Conservation (phyloP, 1,284 basidiomycete genomes). For the Rhodotorula sp. region DNA sequence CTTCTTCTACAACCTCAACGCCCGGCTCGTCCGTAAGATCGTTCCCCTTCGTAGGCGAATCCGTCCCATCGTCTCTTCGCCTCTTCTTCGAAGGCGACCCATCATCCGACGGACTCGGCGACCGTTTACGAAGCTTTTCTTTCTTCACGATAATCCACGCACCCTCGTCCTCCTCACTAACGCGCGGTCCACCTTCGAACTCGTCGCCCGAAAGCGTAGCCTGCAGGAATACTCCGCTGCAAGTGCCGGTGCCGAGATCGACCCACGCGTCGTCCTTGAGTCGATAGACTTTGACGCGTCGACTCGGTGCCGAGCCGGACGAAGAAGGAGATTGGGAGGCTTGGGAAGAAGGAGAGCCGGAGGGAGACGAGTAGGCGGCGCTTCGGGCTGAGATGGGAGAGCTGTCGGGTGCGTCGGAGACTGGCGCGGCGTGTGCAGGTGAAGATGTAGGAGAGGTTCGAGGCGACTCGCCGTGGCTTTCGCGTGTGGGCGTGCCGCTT, state of each 20-base stretch:
- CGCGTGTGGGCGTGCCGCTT: neutral
- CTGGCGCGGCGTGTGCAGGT: neutral
- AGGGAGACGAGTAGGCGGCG: constrained; percentile 3
- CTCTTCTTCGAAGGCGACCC: neutral
- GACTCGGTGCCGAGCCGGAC: neutral
- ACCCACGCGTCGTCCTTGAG: constrained; percentile 83
- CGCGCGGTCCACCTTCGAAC: neutral
- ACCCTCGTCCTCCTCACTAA: constrained; percentile 20
- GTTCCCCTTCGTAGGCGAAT: constrained; percentile 5
- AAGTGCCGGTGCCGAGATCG: constrained; percentile 91
- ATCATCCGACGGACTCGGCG: neutral
- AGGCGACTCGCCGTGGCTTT: no score
- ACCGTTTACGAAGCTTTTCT: constrained; percentile 9
- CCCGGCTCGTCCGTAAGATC: neutral
- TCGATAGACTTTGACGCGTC: constrained; percentile 73
- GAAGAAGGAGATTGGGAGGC: neutral
- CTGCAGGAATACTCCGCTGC: constrained; percentile 67
- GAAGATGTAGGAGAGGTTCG: neutral
- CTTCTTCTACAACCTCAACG: constrained; percentile 3
- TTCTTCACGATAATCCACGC: constrained; percentile 37
- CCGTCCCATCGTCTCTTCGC: neutral
- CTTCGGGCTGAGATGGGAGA: constrained; percentile 12
- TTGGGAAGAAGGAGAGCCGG: constrained; percentile 9
- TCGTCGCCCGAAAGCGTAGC: constrained; percentile 7
- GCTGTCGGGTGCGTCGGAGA: neutral